Evolutionary conservation across 139 green algal species (phyloP).

Genomic region (Ulvella scutata): DNA sequence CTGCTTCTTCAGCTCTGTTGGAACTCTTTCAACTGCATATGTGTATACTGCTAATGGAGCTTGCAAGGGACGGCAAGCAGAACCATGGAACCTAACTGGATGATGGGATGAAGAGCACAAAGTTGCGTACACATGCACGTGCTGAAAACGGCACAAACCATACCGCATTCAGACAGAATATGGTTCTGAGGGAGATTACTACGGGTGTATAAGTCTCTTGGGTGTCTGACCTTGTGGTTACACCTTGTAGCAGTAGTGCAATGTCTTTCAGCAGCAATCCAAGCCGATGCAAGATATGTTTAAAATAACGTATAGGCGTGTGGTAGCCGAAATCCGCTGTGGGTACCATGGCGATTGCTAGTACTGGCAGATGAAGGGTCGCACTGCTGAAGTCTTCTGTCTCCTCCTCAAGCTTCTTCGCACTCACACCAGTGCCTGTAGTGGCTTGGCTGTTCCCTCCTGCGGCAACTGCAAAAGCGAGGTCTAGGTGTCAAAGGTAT

Average conservation of each 20-base stretch:
- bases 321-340: too few relatives aligned
- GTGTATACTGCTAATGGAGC: not conserved
- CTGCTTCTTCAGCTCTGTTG: slow-evolving; percentile 81
- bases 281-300: too few relatives aligned
- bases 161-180: not conserved
- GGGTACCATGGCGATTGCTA: too few relatives aligned
- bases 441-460: slow-evolving; percentile 11
- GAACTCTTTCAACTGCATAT: slow-evolving; percentile 66
- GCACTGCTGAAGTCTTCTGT: slow-evolving; percentile 68
- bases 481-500: slow-evolving; percentile 22
- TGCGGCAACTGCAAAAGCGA: slow-evolving; percentile 4
- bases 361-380: slow-evolving; percentile 3
- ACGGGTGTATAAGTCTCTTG: too few relatives aligned
- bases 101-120: not conserved
- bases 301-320: too few relatives aligned
- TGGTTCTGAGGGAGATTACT: too few relatives aligned
- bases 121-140: not conserved
- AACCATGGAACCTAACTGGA: not conserved
- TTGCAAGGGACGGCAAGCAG: not conserved
- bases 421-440: slow-evolving; percentile 34
- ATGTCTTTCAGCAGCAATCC: too few relatives aligned
- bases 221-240: too few relatives aligned
- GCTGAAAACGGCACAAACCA: not conserved
- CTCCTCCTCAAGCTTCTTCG: slow-evolving; percentile 70
- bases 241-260: too few relatives aligned